Evolutionary conservation across 441 rosid genomes (phyloP).

Genomic region (Euphorbia celastroides): DNA sequence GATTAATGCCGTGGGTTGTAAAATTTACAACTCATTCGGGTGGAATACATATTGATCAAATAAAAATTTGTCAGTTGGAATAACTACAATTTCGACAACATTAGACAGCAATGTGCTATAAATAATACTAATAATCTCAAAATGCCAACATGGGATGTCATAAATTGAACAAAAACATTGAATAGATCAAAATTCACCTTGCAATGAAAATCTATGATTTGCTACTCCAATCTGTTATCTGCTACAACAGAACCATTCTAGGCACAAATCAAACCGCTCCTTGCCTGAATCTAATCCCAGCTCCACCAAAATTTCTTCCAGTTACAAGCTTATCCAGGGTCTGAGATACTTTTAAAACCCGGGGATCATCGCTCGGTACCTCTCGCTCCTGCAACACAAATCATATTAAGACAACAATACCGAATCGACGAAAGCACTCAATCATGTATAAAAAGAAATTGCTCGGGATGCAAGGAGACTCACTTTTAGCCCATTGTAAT

Average conservation of each 20-base stretch:
- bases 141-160: neutral
- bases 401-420: neutral
- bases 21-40: too few relatives aligned
- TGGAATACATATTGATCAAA: too few relatives aligned
- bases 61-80: too few relatives aligned
- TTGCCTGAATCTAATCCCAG: neutral
- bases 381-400: constrained; percentile 53
- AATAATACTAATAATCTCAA: neutral
- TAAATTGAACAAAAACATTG: neutral
- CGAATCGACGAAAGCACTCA: neutral
- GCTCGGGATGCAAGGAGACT: constrained; percentile 20
- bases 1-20: too few relatives aligned
- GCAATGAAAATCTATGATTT: neutral
- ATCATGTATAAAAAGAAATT: neutral
- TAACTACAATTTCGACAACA: neutral
- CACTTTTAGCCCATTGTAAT: constrained; percentile 78
- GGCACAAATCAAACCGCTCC: neutral
- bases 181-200: neutral
- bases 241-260: neutral
- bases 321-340: constrained; percentile 33
- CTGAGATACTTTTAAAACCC: constrained; percentile 49
- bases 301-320: constrained; percentile 21
- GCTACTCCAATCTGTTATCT: neutral
- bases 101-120: neutral
- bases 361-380: constrained; percentile 78